phyloP scores from a whole-genome alignment of 441 rosid species.

The Heliophila coronopifolia region DNA sequence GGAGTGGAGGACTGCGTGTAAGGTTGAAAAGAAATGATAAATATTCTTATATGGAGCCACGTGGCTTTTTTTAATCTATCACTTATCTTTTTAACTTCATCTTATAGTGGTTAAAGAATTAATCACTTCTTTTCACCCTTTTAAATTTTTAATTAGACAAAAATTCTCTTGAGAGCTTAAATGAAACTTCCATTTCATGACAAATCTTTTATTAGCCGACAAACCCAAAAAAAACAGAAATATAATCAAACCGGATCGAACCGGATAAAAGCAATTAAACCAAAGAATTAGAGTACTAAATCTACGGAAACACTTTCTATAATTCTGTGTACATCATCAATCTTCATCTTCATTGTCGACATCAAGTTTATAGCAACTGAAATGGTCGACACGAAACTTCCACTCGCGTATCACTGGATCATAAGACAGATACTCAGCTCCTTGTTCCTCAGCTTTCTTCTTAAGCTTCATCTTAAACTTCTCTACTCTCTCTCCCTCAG shows the following conservation, averaged over 20 bases:
- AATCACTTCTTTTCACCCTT: neutral
- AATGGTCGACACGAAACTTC: conserved; percentile 84
- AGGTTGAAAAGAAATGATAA: conserved; percentile 14
- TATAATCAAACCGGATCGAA: neutral
- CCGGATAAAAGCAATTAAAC: neutral
- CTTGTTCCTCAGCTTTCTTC: conserved; percentile 85
- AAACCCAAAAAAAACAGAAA: neutral
- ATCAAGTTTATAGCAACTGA: conserved; percentile 60
- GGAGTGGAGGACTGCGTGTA: conserved; percentile 30
- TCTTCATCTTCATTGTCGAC: conserved; percentile 42
- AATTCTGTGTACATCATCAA: too few relatives aligned
- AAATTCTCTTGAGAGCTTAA: conserved; percentile 1
- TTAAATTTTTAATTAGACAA: neutral
- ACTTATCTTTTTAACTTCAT: conserved; percentile 22
- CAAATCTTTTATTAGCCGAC: neutral
- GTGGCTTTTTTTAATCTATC: conserved; percentile 8
- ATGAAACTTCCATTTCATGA: neutral
- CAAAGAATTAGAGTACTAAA: neutral
- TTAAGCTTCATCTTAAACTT: conserved; percentile 78
- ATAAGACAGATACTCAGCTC: conserved; percentile 79
- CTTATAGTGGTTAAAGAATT: neutral
- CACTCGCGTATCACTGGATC: conserved; percentile 79
- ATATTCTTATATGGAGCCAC: conserved; percentile 12
- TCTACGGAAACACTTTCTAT: too few relatives aligned
- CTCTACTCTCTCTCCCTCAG: conserved; percentile 61